Conservation (phyloP, 306 rosid genomes). For the Cicer arietinum region DNA sequence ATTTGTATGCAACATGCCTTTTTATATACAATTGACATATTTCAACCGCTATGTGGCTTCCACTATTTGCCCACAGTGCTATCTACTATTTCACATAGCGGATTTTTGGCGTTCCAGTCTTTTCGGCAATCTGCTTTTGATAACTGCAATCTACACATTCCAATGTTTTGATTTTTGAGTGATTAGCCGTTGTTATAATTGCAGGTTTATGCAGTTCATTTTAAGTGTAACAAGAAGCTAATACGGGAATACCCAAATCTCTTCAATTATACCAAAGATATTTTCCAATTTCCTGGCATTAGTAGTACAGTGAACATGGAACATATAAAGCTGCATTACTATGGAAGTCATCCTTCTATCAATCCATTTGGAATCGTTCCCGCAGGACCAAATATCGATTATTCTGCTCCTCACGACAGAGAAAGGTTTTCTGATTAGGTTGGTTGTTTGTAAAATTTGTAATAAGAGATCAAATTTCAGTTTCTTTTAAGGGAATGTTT, state of each 20-base stretch:
- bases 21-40: too few species aligned
- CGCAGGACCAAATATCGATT: slow-evolving; percentile 69
- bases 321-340: slow-evolving; percentile 80
- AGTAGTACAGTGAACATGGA: slow-evolving; percentile 77
- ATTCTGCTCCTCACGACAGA: slow-evolving; percentile 74
- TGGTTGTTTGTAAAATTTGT: slow-evolving; percentile 20
- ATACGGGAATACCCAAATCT: slow-evolving; percentile 78
- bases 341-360: slow-evolving; percentile 87
- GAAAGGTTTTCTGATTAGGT: slow-evolving; percentile 65
- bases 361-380: slow-evolving; percentile 88
- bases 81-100: too few species aligned
- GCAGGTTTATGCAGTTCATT: slow-evolving; percentile 92
- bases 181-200: slow-evolving; percentile 21
- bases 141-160: neutral
- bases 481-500: slow-evolving; percentile 12
- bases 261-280: slow-evolving; percentile 85
- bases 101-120: too few species aligned
- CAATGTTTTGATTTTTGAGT: slow-evolving; percentile 4
- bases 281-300: slow-evolving; percentile 80
- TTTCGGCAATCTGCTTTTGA: too few species aligned
- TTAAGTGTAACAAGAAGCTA: slow-evolving; percentile 94
- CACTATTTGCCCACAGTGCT: too few species aligned
- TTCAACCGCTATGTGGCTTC: too few species aligned
- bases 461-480: slow-evolving; percentile 7
- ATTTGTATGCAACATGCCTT: too few species aligned